phyloP scores from a whole-genome alignment of 202 grass and related monocot genomes.

The Carex arenaria region DNA sequence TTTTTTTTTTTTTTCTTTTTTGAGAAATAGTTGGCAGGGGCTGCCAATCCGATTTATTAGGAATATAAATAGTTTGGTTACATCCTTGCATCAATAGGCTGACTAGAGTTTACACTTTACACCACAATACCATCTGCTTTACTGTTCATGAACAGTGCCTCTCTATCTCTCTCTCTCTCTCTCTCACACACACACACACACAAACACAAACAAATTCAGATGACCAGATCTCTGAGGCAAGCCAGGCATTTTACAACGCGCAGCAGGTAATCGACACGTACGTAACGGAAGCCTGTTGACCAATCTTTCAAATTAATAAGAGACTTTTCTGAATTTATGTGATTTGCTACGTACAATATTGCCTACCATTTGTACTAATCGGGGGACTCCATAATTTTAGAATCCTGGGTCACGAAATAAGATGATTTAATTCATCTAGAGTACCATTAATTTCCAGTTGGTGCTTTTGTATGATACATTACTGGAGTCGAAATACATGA shows the following conservation, averaged over 20 bases:
- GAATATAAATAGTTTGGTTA: too few relatives aligned
- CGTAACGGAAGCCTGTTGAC: not conserved
- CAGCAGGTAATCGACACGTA: not conserved
- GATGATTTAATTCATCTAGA: not conserved
- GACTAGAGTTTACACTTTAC: too few relatives aligned
- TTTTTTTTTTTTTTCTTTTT: not conserved
- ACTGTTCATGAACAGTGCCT: not conserved
- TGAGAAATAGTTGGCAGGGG: too few relatives aligned
- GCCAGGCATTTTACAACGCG: not conserved
- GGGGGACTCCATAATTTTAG: not conserved
- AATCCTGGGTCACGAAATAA: not conserved
- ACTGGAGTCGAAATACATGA: not conserved
- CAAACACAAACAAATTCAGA: conserved; percentile 1
- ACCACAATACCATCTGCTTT: too few relatives aligned
- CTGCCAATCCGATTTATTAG: too few relatives aligned
- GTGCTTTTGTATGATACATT: not conserved
- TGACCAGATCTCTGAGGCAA: not conserved
- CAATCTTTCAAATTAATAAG: not conserved
- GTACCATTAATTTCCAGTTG: not conserved
- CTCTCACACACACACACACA: not conserved
- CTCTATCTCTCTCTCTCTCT: not conserved
- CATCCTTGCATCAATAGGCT: too few relatives aligned
- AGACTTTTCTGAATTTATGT: not conserved
- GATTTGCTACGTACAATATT: not conserved
- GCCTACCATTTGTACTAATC: not conserved